These are phyloP conservation scores for Monosiga brevicollis DNA, from an alignment of 78 protist genomes.

Conservation along the genomic window DNA sequence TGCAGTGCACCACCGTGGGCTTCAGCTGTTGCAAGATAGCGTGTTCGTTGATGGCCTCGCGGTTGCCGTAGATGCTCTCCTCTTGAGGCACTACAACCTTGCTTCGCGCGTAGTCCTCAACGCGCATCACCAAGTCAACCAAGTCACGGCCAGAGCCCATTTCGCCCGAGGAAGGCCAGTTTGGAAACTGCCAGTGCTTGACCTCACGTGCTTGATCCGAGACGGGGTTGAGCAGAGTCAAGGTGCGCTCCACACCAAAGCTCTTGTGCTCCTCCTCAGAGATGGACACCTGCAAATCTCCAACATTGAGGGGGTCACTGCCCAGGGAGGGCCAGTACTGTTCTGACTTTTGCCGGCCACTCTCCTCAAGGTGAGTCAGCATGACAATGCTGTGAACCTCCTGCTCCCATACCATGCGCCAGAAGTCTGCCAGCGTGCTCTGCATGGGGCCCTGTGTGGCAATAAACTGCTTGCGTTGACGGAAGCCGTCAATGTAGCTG, in stretches of 20 bases:
- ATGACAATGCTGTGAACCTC: not conserved
- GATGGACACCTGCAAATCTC: not conserved
- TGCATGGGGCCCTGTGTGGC: constrained; percentile 46
- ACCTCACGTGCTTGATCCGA: not conserved
- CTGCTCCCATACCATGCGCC: constrained; percentile 31
- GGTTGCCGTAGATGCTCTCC: not conserved
- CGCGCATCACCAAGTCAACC: not conserved
- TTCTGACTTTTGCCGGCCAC: constrained; percentile 15
- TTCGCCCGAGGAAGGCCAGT: constrained; percentile 56
- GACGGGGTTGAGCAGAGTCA: not conserved
- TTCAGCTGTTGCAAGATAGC: not conserved
- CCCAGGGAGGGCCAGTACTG: constrained; percentile 40
- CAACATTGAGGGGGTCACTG: not conserved
- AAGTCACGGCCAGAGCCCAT: not conserved
- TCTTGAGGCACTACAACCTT: not conserved
- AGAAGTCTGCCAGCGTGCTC: constrained; percentile 27
- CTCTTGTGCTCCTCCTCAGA: not conserved
- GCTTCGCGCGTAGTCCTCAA: not conserved
- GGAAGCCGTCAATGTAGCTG: constrained; percentile 5
- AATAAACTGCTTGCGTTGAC: not conserved
- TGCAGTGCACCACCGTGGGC: constrained; percentile 34
- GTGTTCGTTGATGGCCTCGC: not conserved
- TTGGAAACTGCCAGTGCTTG: constrained; percentile 25
- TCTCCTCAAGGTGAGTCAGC: constrained; percentile 27
- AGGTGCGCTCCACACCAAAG: not conserved